Base-by-base conservation (phyloP, 23 red algal genomes). In the Rhodosorus marinus region DNA sequence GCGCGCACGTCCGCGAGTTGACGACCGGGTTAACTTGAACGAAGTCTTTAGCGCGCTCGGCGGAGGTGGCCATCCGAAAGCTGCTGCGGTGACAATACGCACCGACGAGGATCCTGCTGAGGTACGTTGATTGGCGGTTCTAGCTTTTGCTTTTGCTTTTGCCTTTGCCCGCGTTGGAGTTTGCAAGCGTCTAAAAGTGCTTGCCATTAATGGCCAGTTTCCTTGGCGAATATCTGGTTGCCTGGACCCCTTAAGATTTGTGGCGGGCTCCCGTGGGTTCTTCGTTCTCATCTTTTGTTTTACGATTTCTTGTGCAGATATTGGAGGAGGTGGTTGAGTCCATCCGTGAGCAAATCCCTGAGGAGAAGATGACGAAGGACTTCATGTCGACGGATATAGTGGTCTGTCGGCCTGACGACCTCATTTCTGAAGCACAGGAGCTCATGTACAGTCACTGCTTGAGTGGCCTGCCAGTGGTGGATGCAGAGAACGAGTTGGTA, bases 21-120 rank as follows among this genome's bases (percentile, higher is more conserved):
- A 79, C 31, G 55, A 60, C 7, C n/a, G n/a, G n/a, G 61, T 79
- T 26, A 63, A 79, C 33, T 79, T 79, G 15, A 55, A 21, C 24
- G 36, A 24, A 24, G 23, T 79, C 26, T 67, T 67, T 46, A 38
- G 26, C 0, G 31, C 17, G 47, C 41, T 66, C 21, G 71, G 71
- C 29, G 73, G 73, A 24, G 8, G 59, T 26, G 73, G 73, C 25
- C 60, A 67, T 54, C 45, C 60, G 0, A 66, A 79, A 25, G 73
- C 73, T 29, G 73, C 60, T 29, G 31, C 49, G 6, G 51, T 35
- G 11, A 67, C 35, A 1, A 20, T 59, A 19, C 62, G 65, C 8
- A 51, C 49, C 3, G 28, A 28, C 3, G 46, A 48, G 51, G 72
- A 30, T 35, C 52, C 57, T n/a, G n/a, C n/a, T n/a, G n/a, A n/a